These are phyloP conservation scores for Ascochyta pisi DNA, from an alignment of 2,329 filamentous ascomycete genomes.

Conservation along the genomic window DNA sequence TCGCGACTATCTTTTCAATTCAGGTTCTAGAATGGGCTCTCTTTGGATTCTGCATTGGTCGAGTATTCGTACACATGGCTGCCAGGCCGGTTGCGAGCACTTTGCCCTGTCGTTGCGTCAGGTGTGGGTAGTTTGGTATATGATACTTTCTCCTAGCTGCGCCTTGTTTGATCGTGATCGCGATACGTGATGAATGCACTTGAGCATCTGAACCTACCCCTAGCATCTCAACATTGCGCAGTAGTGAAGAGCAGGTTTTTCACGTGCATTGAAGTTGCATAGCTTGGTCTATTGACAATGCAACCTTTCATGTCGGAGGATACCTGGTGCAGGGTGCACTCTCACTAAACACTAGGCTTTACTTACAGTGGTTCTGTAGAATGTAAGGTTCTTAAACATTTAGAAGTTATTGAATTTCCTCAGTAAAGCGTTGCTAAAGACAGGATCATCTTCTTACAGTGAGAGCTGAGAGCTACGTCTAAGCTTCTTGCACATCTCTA, in stretches of 20 bases:
- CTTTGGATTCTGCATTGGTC: slow-evolving; percentile 10
- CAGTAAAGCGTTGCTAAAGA: too few relatives aligned
- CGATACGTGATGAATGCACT: too few relatives aligned
- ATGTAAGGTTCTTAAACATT: neutral
- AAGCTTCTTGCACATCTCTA: neutral
- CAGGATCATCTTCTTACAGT: neutral
- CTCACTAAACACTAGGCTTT: too few relatives aligned
- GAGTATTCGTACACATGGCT: slow-evolving; percentile 1
- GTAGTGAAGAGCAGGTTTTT: too few relatives aligned
- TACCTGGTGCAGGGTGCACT: too few relatives aligned
- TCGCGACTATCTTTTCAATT: slow-evolving; percentile 1
- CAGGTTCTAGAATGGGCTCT: slow-evolving; percentile 15
- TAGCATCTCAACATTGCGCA: too few relatives aligned
- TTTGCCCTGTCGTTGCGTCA: slow-evolving; percentile 6
- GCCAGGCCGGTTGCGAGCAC: slow-evolving; percentile 3
- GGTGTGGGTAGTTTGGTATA: slow-evolving; percentile 19
- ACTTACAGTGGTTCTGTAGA: too few relatives aligned
- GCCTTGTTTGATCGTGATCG: neutral
- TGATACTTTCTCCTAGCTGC: slow-evolving; percentile 4
- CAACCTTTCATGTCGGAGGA: too few relatives aligned
- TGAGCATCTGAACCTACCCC: neutral
- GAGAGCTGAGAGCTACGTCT: too few relatives aligned
- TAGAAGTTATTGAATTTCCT: neutral
- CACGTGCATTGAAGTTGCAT: neutral
- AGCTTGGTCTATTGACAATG: neutral